A percentile compares a stretch with the other conserved stretches of the same genome.
Conservation (phyloP, 192 early-diverging fungal species). For the Phlyctochytrium arcticum region DNA sequence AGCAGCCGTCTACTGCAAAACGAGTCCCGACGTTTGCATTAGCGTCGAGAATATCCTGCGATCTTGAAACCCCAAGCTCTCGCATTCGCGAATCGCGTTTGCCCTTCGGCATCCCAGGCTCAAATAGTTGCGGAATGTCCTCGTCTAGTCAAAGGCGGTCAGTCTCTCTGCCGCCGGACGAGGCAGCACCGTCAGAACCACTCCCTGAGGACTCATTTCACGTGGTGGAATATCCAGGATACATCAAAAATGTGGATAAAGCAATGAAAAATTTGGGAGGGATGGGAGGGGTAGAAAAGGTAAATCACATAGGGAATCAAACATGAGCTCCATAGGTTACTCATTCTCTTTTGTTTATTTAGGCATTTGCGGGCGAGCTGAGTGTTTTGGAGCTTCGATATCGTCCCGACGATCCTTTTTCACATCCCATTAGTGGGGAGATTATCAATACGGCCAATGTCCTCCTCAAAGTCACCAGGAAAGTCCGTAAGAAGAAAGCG, state of each 20-base stretch:
- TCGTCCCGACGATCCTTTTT: slow-evolving; percentile 56
- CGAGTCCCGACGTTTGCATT: too few species aligned
- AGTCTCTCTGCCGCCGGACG: background rate
- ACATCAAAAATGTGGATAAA: slow-evolving; percentile 34
- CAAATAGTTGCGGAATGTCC: too few species aligned
- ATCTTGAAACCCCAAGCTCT: too few species aligned
- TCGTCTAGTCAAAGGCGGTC: too few species aligned
- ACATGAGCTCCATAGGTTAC: background rate
- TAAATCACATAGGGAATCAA: background rate
- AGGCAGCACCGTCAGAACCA: slow-evolving; percentile 25
- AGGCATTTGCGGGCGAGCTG: slow-evolving; percentile 43
- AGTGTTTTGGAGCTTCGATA: slow-evolving; percentile 48
- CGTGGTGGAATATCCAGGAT: slow-evolving; percentile 57
- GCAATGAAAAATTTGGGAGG: slow-evolving; percentile 51
- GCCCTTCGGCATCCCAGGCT: too few species aligned
- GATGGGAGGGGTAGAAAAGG: slow-evolving; percentile 37
- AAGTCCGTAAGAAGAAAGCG: slow-evolving; percentile 22
- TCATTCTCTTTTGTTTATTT: background rate
- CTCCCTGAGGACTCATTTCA: slow-evolving; percentile 44
- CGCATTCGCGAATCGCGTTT: too few species aligned
- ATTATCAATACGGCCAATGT: slow-evolving; percentile 52
- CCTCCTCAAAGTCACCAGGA: slow-evolving; percentile 56
- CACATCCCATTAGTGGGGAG: slow-evolving; percentile 61
- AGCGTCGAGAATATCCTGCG: too few species aligned
- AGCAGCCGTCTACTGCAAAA: too few species aligned